Base-by-base conservation (phyloP, 495 filamentous ascomycete genomes). In the Penicillium simplicissimum region DNA sequence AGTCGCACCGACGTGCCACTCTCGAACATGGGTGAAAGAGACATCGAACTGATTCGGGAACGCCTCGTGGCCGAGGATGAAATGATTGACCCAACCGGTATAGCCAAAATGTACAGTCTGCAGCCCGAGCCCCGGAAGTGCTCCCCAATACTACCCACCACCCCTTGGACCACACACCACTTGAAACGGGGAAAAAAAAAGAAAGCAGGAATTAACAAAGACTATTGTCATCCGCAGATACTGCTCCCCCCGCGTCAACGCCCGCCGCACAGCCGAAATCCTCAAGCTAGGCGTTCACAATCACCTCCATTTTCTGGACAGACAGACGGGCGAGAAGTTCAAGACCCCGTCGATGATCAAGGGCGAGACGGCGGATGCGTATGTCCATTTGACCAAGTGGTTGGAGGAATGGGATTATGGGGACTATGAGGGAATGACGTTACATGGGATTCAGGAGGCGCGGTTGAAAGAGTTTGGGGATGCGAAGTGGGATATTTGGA, bases 401-500 rank as follows among this genome's bases (percentile, higher is more conserved):
- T 54, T 65, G 6, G 17, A 61, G 28, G 63, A 65, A 36, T 61
- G 63, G 63, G 25, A 65, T 47, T 65, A 61, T 43, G 63, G 63
- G 14, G 58, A 61, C 6, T 65, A 65, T 37, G 63, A 65, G 52
- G 63, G 63, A 14, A 13, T 61, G 63, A 61, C 63, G 6, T 14
- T 58, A 5, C 15, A 15, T 48, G 53, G 53, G 7, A 52, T 65
- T 17, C 15, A 52, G 6, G 19, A 54, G 15, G 33, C 43, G 21
- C 43, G 63, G 25, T 34, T 49, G 19, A 33, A 40, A 48, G 36
- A 53, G 34, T 43, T 11, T 36, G 13, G 52, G 52, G 8, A 19
- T 42, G 8, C 23, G 28, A 14, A 31, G 14, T 75, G 72, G 72
- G 68, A 69, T 70, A 75, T 75, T 15, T 75, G 72, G 72, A 57